Evolutionary conservation across 257 asterid genomes (phyloP), one percentile per base, ranked within the genome.

Genomic region (Orobanche coerulescens): DNA sequence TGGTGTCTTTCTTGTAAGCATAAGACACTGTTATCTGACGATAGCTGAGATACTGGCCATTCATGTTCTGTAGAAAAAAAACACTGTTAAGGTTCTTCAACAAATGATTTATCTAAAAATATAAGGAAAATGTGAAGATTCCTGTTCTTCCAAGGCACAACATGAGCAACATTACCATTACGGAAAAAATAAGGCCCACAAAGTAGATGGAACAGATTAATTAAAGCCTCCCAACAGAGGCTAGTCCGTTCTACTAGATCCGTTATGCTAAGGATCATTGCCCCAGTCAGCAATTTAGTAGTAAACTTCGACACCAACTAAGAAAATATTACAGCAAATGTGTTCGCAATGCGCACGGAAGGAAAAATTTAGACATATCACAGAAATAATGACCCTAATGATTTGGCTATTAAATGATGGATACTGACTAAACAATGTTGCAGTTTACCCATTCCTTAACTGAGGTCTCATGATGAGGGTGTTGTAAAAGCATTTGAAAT

Each of bases 21-120:
- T 90, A 90, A 14, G 97, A 90, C 56, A 87, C 97, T 8, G 94
- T 87, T 28, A 90, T 90, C 78, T 90, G 96, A 49, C 97, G 97
- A 68, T 83, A 80, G 75, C 96, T 81, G 19, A 90, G 92, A 79
- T 90, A 88, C 68, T 90, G 97, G 37, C 97, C 97, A 71, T 84
- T 90, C 97, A 90, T 87, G 20, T 94, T 83, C 96, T 87, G 88
- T 64, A 77, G 28, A 71, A 43, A 61, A 19, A 39, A 40, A 60
- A n/a, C n/a, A 51, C 40, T 28, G 26, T 60, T 68, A n/a, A 68
- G 58, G 22, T 59, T 37, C 40, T 57, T 47, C 16, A 23, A 25
- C 24, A 60, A 26, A 23, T 34, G 16, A 54, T 61, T 9, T 20
- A 36, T 18, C 28, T n/a, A n/a, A n/a, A n/a, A n/a, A n/a, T n/a